Conservation (phyloP, 1,284 basidiomycete species). For the Moesziomyces sp. region DNA sequence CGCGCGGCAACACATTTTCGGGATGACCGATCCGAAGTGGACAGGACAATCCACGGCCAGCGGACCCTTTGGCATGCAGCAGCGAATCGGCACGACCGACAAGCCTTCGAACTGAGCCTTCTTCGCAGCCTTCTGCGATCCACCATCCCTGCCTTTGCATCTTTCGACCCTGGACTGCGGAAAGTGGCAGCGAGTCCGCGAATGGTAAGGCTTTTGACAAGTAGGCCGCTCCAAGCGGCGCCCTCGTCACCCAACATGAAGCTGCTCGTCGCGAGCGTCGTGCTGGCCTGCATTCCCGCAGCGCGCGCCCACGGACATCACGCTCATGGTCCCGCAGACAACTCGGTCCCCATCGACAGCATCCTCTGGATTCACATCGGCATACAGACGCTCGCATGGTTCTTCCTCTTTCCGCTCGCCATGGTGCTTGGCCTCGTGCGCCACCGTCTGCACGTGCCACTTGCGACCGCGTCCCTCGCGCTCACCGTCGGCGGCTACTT, state of each 20-base stretch:
- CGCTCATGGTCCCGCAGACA: slow-evolving; percentile 42
- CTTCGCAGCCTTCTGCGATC: not conserved
- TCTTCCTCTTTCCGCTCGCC: slow-evolving; percentile 60
- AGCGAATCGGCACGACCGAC: too few relatives aligned
- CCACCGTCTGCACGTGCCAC: slow-evolving; percentile 63
- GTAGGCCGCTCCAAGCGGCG: not conserved
- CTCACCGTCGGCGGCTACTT: slow-evolving; percentile 62
- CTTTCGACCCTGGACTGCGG: not conserved
- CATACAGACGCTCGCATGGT: slow-evolving; percentile 57
- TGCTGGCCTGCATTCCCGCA: slow-evolving; percentile 9
- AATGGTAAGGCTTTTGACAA: not conserved
- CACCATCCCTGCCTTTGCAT: not conserved
- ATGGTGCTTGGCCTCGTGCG: slow-evolving; percentile 66
- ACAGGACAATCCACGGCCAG: too few relatives aligned
- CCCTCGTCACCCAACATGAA: not conserved
- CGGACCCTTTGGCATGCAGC: too few relatives aligned
- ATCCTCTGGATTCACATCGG: slow-evolving; percentile 65
- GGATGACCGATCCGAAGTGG: too few relatives aligned
- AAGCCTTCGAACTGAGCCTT: not conserved
- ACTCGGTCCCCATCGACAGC: slow-evolving; percentile 58
- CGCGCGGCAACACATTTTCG: too few relatives aligned
- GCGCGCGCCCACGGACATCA: slow-evolving; percentile 57
- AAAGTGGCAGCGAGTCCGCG: not conserved
- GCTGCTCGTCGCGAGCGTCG: slow-evolving; percentile 11
- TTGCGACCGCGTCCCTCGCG: slow-evolving; percentile 50